Percentiles rank a stretch among this genome's conserved stretches.
Evolutionary conservation across 306 rosid species (phyloP).

Genomic region (Fragaria vesca): DNA sequence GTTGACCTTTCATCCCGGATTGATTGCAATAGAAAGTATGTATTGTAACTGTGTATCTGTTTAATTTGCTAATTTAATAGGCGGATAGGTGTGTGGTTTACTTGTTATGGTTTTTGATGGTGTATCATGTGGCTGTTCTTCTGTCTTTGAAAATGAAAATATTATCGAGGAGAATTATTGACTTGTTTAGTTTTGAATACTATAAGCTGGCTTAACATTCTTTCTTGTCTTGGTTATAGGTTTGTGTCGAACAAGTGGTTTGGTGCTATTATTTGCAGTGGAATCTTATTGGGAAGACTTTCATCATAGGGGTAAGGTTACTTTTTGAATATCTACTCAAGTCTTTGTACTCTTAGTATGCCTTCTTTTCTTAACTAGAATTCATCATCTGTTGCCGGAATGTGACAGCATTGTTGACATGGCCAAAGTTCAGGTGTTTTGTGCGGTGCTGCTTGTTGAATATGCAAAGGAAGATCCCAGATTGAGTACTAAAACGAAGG

Average conservation of each 20-base stretch:
- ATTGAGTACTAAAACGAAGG: neutral
- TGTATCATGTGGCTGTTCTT: neutral
- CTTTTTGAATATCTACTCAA: neutral
- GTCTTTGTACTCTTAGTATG: neutral
- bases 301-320: slow-evolving; percentile 38
- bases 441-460: slow-evolving; percentile 6
- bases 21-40: slow-evolving; percentile 86
- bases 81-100: neutral
- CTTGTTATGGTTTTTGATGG: neutral
- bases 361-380: neutral
- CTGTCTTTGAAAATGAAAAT: neutral
- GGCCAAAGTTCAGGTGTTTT: neutral
- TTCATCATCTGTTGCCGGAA: neutral
- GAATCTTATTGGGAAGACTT: slow-evolving; percentile 69
- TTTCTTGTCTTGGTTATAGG: slow-evolving; percentile 37
- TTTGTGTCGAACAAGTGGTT: slow-evolving; percentile 96
- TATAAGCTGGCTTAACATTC: slow-evolving; percentile 12
- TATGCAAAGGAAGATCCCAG: neutral
- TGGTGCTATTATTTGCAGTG: slow-evolving; percentile 82
- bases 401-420: neutral
- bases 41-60: neutral
- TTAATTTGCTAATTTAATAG: neutral
- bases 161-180: slow-evolving; percentile 5
- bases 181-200: slow-evolving; percentile 16
- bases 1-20: slow-evolving; percentile 72